phyloP scores from a whole-genome alignment of 352 stramenopile species.

The Pythium scleroteichum region DNA sequence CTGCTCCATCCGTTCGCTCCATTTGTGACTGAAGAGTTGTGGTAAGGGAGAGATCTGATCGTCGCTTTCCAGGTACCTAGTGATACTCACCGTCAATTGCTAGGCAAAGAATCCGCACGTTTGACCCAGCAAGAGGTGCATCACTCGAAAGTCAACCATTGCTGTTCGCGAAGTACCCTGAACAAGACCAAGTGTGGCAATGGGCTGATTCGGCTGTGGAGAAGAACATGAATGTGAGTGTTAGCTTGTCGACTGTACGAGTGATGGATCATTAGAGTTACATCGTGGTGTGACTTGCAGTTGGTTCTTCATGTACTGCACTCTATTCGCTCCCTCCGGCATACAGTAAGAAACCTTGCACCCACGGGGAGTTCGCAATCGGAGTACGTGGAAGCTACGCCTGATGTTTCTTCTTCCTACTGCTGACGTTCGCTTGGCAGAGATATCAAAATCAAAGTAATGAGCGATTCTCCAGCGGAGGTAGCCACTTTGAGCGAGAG shows the following conservation, averaged over 20 bases:
- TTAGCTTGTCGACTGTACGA: neutral
- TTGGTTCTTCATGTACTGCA: constrained; percentile 89
- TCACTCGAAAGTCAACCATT: constrained; percentile 46
- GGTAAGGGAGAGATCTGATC: constrained; percentile 56
- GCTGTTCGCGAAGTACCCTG: constrained; percentile 78
- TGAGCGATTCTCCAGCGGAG: constrained; percentile 7
- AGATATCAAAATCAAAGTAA: constrained; percentile 12
- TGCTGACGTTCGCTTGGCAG: neutral
- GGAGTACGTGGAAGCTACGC: constrained; percentile 10
- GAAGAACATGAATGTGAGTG: constrained; percentile 27
- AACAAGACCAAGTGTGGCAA: constrained; percentile 66
- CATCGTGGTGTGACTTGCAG: constrained; percentile 27
- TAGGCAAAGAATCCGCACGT: constrained; percentile 62
- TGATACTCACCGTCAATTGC: neutral
- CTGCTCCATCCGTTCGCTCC: constrained; percentile 99
- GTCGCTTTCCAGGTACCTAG: neutral
- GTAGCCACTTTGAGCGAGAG: constrained; percentile 8
- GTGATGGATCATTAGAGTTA: neutral
- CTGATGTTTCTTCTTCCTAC: neutral
- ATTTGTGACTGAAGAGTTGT: constrained; percentile 99
- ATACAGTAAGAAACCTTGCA: constrained; percentile 73
- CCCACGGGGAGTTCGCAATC: constrained; percentile 35
- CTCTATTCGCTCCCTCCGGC: constrained; percentile 91
- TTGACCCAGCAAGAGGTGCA: constrained; percentile 35
- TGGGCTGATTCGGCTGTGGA: constrained; percentile 24